These are phyloP conservation scores for Berberis vulgaris DNA, from an alignment of 164 flowering plant species.

Conservation along the genomic window DNA sequence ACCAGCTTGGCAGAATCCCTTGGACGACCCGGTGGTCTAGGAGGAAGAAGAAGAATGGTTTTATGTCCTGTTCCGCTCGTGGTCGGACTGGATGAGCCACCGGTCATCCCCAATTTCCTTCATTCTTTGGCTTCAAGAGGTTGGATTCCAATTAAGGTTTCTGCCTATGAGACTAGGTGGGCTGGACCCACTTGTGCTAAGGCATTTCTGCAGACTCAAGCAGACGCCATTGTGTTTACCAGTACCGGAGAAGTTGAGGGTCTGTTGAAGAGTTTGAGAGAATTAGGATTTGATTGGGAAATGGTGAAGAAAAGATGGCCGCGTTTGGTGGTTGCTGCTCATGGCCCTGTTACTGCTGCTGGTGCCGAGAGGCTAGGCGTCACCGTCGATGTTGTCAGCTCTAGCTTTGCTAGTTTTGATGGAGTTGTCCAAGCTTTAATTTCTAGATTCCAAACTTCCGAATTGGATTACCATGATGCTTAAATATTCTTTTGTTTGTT, in stretches of 20 bases:
- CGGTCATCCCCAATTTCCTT: slow-evolving; percentile 54
- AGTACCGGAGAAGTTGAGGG: slow-evolving; percentile 76
- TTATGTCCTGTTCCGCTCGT: slow-evolving; percentile 68
- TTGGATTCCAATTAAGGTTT: slow-evolving; percentile 48
- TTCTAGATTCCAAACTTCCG: not conserved
- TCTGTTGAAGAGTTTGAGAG: slow-evolving; percentile 49
- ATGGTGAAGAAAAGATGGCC: slow-evolving; percentile 42
- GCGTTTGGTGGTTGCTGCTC: slow-evolving; percentile 58
- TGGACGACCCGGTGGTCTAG: slow-evolving; percentile 6
- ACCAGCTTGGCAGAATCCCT: slow-evolving; percentile 39
- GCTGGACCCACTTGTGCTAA: slow-evolving; percentile 37
- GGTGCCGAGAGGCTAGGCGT: slow-evolving; percentile 72
- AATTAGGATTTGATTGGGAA: slow-evolving; percentile 47
- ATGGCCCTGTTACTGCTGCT: slow-evolving; percentile 75
- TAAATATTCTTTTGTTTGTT: too few species aligned
- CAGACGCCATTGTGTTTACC: slow-evolving; percentile 58
- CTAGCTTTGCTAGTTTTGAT: slow-evolving; percentile 47
- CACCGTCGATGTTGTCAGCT: slow-evolving; percentile 51
- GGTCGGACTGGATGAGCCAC: slow-evolving; percentile 53
- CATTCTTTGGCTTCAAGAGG: slow-evolving; percentile 26
- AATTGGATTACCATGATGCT: too few species aligned
- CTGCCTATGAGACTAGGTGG: slow-evolving; percentile 74
- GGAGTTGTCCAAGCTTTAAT: slow-evolving; percentile 65
- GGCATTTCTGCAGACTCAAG: slow-evolving; percentile 19
- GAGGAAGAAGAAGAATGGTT: slow-evolving; percentile 36